A percentile compares a stretch with the other conserved stretches of the same genome.
Evolutionary conservation across 495 filamentous ascomycete species (phyloP).

Genomic region (Achaetomiella virescens): DNA sequence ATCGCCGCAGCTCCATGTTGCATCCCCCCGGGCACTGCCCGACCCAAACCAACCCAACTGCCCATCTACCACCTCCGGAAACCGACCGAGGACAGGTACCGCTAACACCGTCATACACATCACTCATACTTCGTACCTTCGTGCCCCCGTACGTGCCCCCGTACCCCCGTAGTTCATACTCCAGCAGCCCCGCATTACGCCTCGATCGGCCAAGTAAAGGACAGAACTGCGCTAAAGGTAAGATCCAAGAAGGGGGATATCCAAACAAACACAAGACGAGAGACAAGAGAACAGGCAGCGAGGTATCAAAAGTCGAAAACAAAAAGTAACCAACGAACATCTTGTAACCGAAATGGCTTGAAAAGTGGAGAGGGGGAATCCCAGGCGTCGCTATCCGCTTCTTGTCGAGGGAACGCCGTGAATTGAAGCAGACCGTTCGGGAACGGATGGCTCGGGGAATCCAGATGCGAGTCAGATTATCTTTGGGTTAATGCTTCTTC

Average conservation of each 20-base stretch:
- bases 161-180: conserved; percentile 12
- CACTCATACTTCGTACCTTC: conserved; percentile 7
- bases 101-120: conserved; percentile 7
- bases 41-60: neutral
- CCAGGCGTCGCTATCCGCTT: too few species aligned
- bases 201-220: neutral
- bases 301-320: conserved; percentile 29
- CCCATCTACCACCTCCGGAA: neutral
- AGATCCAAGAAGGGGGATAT: conserved; percentile 2
- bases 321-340: neutral
- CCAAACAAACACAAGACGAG: conserved; percentile 2
- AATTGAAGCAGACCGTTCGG: too few species aligned
- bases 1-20: neutral
- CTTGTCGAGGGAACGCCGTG: too few species aligned
- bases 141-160: neutral
- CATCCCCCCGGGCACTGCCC: neutral
- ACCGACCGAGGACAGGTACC: too few species aligned
- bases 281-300: conserved; percentile 17
- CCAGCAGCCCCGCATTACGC: conserved; percentile 14
- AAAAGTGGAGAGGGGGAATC: too few species aligned
- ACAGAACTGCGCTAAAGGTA: conserved; percentile 6
- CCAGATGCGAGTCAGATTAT: too few species aligned
- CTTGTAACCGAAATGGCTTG: too few species aligned
- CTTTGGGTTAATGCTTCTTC: conserved; percentile 4
- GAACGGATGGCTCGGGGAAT: too few species aligned